Percentiles rank a stretch among this genome's conserved stretches.
Conservation (phyloP, 495 filamentous ascomycete species). For the Aspergillus diversus region DNA sequence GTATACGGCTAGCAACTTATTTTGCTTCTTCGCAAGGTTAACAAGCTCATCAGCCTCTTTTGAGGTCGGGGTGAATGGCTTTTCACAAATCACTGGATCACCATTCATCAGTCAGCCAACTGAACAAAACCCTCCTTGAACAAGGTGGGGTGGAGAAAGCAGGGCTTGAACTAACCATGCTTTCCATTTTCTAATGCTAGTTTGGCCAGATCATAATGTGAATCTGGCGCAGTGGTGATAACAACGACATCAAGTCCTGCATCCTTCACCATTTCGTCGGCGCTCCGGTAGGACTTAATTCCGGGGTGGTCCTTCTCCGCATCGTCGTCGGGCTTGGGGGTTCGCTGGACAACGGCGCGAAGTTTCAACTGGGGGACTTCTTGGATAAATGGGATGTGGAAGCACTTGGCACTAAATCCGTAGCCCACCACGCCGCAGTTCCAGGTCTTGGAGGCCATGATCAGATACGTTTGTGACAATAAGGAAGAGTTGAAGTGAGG, state of each 20-base stretch:
- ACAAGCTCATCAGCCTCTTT: slow-evolving; percentile 73
- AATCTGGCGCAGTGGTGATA: slow-evolving; percentile 74
- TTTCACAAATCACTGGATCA: slow-evolving; percentile 72
- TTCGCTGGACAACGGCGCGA: slow-evolving; percentile 80
- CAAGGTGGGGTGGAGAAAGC: not conserved
- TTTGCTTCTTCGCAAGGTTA: slow-evolving; percentile 61
- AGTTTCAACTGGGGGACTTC: slow-evolving; percentile 67
- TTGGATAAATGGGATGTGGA: slow-evolving; percentile 86
- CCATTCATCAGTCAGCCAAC: slow-evolving; percentile 6
- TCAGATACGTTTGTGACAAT: slow-evolving; percentile 14
- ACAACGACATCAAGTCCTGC: slow-evolving; percentile 69
- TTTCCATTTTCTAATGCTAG: slow-evolving; percentile 74
- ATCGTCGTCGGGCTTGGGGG: slow-evolving; percentile 64
- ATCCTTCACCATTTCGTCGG: slow-evolving; percentile 68
- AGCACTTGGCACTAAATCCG: slow-evolving; percentile 82
- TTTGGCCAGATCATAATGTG: slow-evolving; percentile 69
- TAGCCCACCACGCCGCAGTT: slow-evolving; percentile 68
- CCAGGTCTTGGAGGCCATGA: slow-evolving; percentile 52
- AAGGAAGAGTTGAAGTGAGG: slow-evolving; percentile 9
- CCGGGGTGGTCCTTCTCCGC: slow-evolving; percentile 68
- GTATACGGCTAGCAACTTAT: slow-evolving; percentile 74
- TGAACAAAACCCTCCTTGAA: not conserved
- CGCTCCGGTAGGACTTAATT: slow-evolving; percentile 63
- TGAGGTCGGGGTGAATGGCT: slow-evolving; percentile 79
- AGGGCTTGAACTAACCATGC: slow-evolving; percentile 53